A percentile compares a stretch with the other conserved stretches of the same genome.
Evolutionary conservation across 306 rosid genomes (phyloP).

Genomic region (Argentina anserina): DNA sequence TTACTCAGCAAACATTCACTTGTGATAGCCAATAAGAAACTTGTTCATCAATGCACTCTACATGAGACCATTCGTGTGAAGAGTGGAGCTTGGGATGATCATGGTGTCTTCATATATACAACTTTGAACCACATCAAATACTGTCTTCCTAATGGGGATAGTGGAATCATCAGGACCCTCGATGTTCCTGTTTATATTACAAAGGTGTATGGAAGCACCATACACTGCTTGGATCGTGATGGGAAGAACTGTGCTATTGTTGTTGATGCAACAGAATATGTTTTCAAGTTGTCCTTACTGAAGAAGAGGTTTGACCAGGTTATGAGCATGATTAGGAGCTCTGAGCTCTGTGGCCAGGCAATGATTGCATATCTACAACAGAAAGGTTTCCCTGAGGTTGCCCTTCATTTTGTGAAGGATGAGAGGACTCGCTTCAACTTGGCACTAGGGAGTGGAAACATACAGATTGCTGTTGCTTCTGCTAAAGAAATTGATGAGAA

Average conservation of each 20-base stretch:
- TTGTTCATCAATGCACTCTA: constrained; percentile 84
- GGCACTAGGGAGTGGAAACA: constrained; percentile 88
- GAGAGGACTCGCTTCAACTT: constrained; percentile 78
- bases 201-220: constrained; percentile 60
- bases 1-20: constrained; percentile 82
- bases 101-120: constrained; percentile 78
- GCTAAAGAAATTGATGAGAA: constrained; percentile 85
- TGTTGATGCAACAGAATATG: constrained; percentile 73
- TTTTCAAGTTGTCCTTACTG: constrained; percentile 69
- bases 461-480: constrained; percentile 87
- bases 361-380: constrained; percentile 86
- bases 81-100: constrained; percentile 92
- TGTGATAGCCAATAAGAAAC: constrained; percentile 69
- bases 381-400: constrained; percentile 89
- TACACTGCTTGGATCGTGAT: constrained; percentile 81
- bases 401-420: constrained; percentile 89
- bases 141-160: constrained; percentile 84
- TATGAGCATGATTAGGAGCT: constrained; percentile 79
- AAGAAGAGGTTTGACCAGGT: constrained; percentile 71
- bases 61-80: constrained; percentile 91
- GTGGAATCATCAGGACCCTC: constrained; percentile 72
- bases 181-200: constrained; percentile 76
- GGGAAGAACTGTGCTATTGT: constrained; percentile 63
- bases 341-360: constrained; percentile 90
- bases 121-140: constrained; percentile 81